Conservation (phyloP, 106 monocot genomes). For the Dendrobium chrysotoxum region DNA sequence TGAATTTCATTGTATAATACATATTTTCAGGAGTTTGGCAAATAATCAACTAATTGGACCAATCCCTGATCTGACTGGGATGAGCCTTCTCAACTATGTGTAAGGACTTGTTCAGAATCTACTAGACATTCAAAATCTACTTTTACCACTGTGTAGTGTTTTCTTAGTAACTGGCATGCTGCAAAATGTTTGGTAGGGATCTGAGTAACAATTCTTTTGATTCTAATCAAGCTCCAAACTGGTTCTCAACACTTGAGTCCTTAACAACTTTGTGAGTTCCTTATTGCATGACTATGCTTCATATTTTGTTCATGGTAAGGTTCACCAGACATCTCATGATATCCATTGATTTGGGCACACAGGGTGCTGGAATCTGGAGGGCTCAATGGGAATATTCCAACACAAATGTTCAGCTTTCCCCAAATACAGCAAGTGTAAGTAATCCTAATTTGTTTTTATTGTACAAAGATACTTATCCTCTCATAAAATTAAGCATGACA, state of each 20-base stretch:
- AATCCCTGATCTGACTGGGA: slow-evolving; percentile 57
- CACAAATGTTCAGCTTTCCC: slow-evolving; percentile 44
- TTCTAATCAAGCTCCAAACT: slow-evolving; percentile 40
- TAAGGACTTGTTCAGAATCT: slow-evolving; percentile 23
- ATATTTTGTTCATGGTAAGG: neutral
- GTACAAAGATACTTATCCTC: neutral
- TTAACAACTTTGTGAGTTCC: slow-evolving; percentile 50
- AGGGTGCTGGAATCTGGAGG: slow-evolving; percentile 46
- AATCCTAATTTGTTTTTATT: neutral
- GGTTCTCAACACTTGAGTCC: slow-evolving; percentile 33
- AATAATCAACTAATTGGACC: slow-evolving; percentile 56
- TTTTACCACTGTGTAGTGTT: neutral
- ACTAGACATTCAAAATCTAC: neutral
- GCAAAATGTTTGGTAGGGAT: slow-evolving; percentile 35
- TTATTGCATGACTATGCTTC: neutral
- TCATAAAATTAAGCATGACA: neutral
- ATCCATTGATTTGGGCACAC: neutral
- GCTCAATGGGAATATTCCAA: slow-evolving; percentile 38
- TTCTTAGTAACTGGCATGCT: neutral
- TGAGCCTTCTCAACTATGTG: slow-evolving; percentile 51
- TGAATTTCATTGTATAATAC: neutral
- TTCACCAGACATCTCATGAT: neutral
- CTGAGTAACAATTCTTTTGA: slow-evolving; percentile 74
- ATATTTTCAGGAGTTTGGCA: slow-evolving; percentile 53
- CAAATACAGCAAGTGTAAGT: slow-evolving; percentile 47